Percentiles rank a stretch among this genome's conserved stretches.
phyloP scores from a whole-genome alignment of 345 rosid genomes.

The Aquilaria malaccensis region DNA sequence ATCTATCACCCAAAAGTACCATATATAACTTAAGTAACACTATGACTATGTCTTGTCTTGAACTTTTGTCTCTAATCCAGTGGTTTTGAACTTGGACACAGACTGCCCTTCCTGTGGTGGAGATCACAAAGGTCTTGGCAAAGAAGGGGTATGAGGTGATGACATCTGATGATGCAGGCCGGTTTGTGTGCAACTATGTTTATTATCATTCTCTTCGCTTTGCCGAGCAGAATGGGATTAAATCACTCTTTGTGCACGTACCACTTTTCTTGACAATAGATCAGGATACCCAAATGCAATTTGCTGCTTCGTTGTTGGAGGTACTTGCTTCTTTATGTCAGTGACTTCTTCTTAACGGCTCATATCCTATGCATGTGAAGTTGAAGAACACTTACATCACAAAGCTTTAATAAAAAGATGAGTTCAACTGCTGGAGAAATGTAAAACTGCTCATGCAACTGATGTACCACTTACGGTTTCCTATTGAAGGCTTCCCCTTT shows the following conservation, averaged over 20 bases:
- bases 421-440: constrained; percentile 18
- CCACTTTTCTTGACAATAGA: constrained; percentile 89
- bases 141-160: constrained; percentile 75
- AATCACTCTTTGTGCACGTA: constrained; percentile 87
- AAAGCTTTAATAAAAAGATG: constrained; percentile 25
- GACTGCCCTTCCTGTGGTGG: constrained; percentile 63
- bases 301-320: constrained; percentile 83
- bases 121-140: constrained; percentile 47
- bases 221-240: constrained; percentile 69
- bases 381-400: constrained; percentile 15
- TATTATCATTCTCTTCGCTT: constrained; percentile 93
- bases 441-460: constrained; percentile 14
- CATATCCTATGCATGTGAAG: constrained; percentile 13
- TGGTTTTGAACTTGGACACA: constrained; percentile 18
- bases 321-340: constrained; percentile 62
- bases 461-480: constrained; percentile 12
- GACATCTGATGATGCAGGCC: constrained; percentile 87
- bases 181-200: constrained; percentile 96
- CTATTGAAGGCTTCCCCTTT: constrained; percentile 2
- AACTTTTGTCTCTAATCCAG: no score
- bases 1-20: no score
- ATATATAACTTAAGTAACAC: no score
- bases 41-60: no score
- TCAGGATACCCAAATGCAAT: constrained; percentile 89
- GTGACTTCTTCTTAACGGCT: constrained; percentile 22